phyloP scores from a whole-genome alignment of 23 red algal species.

The Agarophyton chilense region DNA sequence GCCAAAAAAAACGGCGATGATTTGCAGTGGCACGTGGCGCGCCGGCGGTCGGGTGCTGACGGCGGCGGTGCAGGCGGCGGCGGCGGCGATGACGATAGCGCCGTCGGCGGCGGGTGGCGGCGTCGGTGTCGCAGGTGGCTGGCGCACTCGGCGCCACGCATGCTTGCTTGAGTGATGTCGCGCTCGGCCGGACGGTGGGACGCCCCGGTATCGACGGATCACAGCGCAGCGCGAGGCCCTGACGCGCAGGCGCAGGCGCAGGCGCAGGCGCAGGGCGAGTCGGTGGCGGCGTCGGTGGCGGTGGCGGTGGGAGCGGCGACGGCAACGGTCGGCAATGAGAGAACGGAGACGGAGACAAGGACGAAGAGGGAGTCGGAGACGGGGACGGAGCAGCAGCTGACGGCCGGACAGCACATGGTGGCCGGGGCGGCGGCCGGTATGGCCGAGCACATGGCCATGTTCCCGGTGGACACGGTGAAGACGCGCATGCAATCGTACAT shows the following conservation, averaged over 20 bases:
- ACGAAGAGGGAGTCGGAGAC: no score
- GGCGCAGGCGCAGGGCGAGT: neutral
- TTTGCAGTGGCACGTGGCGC: neutral
- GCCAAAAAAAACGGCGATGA: neutral
- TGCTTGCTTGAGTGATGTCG: no score
- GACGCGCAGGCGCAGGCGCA: neutral
- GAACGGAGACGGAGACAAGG: no score
- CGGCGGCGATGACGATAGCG: neutral
- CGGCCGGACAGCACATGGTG: slow-evolving; percentile 87
- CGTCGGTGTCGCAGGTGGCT: no score
- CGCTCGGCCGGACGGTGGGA: no score
- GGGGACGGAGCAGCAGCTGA: slow-evolving; percentile 56
- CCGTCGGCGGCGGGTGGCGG: no score
- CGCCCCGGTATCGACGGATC: neutral
- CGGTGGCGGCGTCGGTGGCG: neutral
- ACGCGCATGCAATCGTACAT: slow-evolving; percentile 97
- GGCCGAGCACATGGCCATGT: slow-evolving; percentile 87
- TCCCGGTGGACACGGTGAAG: slow-evolving; percentile 95
- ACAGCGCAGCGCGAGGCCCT: neutral
- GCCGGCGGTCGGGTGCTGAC: no score
- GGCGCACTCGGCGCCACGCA: no score
- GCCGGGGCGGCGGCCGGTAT: slow-evolving; percentile 91
- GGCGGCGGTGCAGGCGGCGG: neutral
- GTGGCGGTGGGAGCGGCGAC: neutral
- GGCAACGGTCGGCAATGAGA: no score